phyloP scores from a whole-genome alignment of 352 stramenopile genomes.

The Aphanomyces invadans region DNA sequence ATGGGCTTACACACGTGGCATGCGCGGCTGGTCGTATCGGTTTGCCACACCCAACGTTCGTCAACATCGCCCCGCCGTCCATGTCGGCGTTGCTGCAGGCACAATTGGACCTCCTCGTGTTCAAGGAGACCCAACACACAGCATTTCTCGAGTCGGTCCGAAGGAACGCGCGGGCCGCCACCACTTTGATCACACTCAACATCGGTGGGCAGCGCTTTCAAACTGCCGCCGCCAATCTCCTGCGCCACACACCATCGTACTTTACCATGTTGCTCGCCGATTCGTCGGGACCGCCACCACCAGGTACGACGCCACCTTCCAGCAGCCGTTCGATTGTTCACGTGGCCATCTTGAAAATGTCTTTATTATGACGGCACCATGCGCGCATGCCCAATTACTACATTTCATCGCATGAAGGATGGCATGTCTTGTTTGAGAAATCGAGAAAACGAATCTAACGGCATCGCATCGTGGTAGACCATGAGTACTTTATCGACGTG shows the following conservation, averaged over 20 bases:
- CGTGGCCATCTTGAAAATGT: no score
- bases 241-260: conserved; percentile 4
- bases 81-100: conserved; percentile 11
- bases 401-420: no score
- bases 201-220: conserved; percentile 18
- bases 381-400: no score
- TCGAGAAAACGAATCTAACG: no score
- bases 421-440: no score
- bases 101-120: conserved; percentile 9
- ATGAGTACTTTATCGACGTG: conserved; percentile 25
- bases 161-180: conserved; percentile 2
- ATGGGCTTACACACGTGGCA: background rate
- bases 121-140: background rate
- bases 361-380: no score
- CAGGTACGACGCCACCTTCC: background rate
- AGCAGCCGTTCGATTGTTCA: no score
- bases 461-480: no score
- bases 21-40: background rate
- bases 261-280: conserved; percentile 8
- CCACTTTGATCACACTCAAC: conserved; percentile 21
- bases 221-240: conserved; percentile 8
- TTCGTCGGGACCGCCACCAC: background rate
- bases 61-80: background rate
- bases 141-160: background rate
- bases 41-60: background rate